Evolutionary conservation across 2,329 filamentous ascomycete species (phyloP).

Genomic region (Stachybotrys chartarum): DNA sequence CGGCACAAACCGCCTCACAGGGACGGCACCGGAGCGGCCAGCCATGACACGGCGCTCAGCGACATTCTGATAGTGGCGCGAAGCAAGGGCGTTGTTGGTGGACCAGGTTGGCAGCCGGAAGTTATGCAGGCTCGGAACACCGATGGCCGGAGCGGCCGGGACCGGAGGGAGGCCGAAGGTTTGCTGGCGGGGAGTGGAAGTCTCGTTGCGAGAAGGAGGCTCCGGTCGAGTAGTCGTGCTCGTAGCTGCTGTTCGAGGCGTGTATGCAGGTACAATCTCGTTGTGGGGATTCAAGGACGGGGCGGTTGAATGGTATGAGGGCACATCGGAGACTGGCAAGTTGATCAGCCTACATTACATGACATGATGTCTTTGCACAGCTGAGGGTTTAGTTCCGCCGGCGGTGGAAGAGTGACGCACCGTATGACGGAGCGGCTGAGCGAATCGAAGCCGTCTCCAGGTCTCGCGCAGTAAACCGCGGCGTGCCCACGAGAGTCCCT

Average conservation of each 20-base stretch:
- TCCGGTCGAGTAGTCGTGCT: slow-evolving; percentile 4
- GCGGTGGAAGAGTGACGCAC: slow-evolving; percentile 30
- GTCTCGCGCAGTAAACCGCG: slow-evolving; percentile 41
- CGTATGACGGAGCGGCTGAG: slow-evolving; percentile 62
- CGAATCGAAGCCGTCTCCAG: slow-evolving; percentile 61
- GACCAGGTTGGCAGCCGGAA: slow-evolving; percentile 57
- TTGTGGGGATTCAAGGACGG: slow-evolving; percentile 25
- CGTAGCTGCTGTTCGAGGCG: slow-evolving; percentile 20
- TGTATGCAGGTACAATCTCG: slow-evolving; percentile 45
- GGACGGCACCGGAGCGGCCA: slow-evolving; percentile 24
- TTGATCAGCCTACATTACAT: not conserved
- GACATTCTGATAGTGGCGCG: slow-evolving; percentile 56
- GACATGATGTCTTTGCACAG: no score
- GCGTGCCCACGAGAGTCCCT: slow-evolving; percentile 16
- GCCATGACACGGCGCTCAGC: slow-evolving; percentile 53
- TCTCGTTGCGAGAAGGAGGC: slow-evolving; percentile 12
- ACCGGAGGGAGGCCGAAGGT: slow-evolving; percentile 44
- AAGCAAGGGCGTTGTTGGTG: slow-evolving; percentile 42
- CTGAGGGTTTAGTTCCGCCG: not conserved
- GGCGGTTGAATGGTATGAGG: slow-evolving; percentile 52
- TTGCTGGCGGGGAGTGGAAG: slow-evolving; percentile 20
- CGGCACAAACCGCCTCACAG: slow-evolving; percentile 15
- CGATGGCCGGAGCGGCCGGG: slow-evolving; percentile 29
- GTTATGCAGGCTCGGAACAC: slow-evolving; percentile 36
- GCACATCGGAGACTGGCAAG: slow-evolving; percentile 43